Conservation (phyloP, 345 rosid genomes). For the Sapria himalayana region DNA sequence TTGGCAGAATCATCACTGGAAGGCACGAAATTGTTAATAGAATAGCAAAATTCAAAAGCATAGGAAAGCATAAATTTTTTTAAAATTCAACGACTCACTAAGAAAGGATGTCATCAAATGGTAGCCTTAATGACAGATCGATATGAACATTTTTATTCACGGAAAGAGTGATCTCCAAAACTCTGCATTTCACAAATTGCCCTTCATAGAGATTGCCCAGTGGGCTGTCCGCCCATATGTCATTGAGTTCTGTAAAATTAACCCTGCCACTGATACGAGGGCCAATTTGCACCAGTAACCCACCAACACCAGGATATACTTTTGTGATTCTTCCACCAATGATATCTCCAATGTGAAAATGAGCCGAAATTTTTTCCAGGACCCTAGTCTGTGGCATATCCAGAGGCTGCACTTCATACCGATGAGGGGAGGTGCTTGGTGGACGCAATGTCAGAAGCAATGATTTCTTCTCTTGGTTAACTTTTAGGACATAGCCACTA, state of each 20-base stretch:
- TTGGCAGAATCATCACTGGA: conserved; percentile 21
- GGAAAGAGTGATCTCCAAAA: conserved; percentile 51
- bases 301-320: conserved; percentile 57
- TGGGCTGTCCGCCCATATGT: conserved; percentile 51
- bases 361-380: conserved; percentile 19
- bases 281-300: conserved; percentile 73
- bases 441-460: conserved; percentile 52
- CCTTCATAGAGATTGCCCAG: conserved; percentile 51
- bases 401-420: conserved; percentile 8
- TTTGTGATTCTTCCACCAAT: conserved; percentile 74
- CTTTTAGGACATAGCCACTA: conserved; percentile 39
- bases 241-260: conserved; percentile 70
- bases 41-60: background rate
- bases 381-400: conserved; percentile 12
- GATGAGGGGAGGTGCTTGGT: conserved; percentile 10
- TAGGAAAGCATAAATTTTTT: background rate
- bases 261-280: conserved; percentile 63
- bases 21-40: background rate
- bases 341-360: conserved; percentile 57
- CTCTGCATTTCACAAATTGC: conserved; percentile 82
- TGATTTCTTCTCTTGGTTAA: conserved; percentile 42
- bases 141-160: conserved; percentile 40
- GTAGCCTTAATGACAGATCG: conserved; percentile 54
- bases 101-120: conserved; percentile 35
- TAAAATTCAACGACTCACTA: conserved; percentile 24